Evolutionary conservation across 164 flowering plant genomes (phyloP), one percentile per base, ranked within the genome.

Genomic region (Vitis rotundifolia): DNA sequence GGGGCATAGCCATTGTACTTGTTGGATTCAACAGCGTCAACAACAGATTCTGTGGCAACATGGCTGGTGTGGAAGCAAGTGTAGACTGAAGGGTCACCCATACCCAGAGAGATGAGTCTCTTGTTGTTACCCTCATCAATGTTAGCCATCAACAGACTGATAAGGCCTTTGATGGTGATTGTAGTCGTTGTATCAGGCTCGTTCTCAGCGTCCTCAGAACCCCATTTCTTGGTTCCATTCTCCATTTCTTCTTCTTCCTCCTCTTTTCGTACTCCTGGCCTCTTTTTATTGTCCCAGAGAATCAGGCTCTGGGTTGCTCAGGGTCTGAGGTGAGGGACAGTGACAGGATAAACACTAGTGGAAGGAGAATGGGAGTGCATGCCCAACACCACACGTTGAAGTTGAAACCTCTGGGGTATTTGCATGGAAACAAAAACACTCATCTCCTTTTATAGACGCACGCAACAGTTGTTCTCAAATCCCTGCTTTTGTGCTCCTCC

Each of bases 1-100:
- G 93, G 93, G 3, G 93, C 75, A 71, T 89, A 89, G 6, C 93
- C 93, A 79, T 89, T 85, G 74, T 86, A 87, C 55, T 80, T 84
- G 1, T 73, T 37, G 22, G 88, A 85, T 18, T 71, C 79, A 59
- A 89, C 73, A 26, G 88, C 61, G 13, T 75, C 80, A 26, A 69
- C 74, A 51, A 86, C 91, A 54, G 91, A 83, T 13, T 85, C 73
- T 64, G 71, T 68, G 63, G 87, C 86, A 26, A 71, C 76, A 12
- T 50, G 52, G 16, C 87, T 75, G n/a, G 88, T 78, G 44, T 37
- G 76, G 63, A 87, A 89, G 75, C 89, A 87, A 9, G 88, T 78
- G 67, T 78, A 77, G 9, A 77, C 85, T 53, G 93, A 70, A 10
- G 93, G 93, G 80, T 89, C 93, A 2, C 93, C 93, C 80, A 89